Base-by-base conservation (phyloP, 768 basidiomycete species). In the Suillus plorans region DNA sequence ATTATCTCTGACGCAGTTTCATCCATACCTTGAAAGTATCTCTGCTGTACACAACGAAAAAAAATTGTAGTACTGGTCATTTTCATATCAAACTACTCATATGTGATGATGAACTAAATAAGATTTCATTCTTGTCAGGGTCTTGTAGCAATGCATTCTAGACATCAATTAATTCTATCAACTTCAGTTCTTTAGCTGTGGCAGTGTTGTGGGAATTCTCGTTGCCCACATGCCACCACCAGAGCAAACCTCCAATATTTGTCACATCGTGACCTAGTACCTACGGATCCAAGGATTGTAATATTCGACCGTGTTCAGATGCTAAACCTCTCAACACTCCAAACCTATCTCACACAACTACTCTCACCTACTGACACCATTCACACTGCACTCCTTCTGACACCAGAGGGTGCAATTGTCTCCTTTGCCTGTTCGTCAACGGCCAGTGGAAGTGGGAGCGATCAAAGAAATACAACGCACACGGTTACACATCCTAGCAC, bases 341-440 rank as follows among this genome's bases (percentile, higher is more conserved):
- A 91, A 72, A 83, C 80, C 47, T 80, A 89, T 44, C 85, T 93
- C 34, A 78, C 84, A 34, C 86, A 89, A 71, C 76, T 89, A 6
- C 80, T 93, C 41, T 78, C 82, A 3, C 82, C 84, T 8, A 86
- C 88, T 0, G 56, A 57, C 22, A 74, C 80, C 37, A 74, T 92
- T 64, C 92, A 93, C 71, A 91, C 90, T 0, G 90, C 86, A 2
- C 81, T 87, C 49, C 80, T 93, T 37, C 78, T 92, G 64, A 91
- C 89, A 16, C 86, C 89, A 6, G 78, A 87, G n/a, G 92, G 92
- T 16, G 87, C 91, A 67, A 79, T 93, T 34, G 82, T 93, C 25
- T 89, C 89, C 2, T 86, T 81, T 69, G 87, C 88, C 6, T 82
- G 84, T 16, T 74, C 79, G 83, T 34, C 81, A 82, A n/a, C 70